phyloP scores from a whole-genome alignment of 805 yeast species.

The Pichia eremophila region DNA sequence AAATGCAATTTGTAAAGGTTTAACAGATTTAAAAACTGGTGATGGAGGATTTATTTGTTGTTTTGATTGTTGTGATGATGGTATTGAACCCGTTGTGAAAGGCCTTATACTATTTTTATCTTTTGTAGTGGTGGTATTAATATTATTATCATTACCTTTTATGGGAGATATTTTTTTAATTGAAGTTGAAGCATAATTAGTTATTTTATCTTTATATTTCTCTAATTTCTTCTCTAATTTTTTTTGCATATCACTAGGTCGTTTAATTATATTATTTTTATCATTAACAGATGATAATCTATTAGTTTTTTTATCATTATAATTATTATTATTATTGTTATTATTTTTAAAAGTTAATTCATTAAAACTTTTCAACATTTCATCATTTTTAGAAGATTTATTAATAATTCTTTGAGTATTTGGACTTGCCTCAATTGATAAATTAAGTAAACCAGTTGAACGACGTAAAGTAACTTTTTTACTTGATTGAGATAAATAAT shows the following conservation, averaged over 20 bases:
- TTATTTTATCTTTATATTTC: slow-evolving; percentile 6
- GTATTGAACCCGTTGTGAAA: slow-evolving; percentile 5
- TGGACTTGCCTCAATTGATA: slow-evolving; percentile 35
- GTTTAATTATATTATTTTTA: not conserved
- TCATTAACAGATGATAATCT: not conserved
- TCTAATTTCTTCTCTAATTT: slow-evolving; percentile 6
- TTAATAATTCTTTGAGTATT: slow-evolving; percentile 20
- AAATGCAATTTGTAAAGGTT: slow-evolving; percentile 81
- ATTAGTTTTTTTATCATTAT: not conserved
- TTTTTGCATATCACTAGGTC: slow-evolving; percentile 6
- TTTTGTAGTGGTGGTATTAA: no score
- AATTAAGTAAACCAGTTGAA: slow-evolving; percentile 43
- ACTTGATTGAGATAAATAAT: not conserved
- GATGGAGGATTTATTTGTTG: slow-evolving; percentile 29
- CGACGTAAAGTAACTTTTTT: slow-evolving; percentile 33
- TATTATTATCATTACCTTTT: not conserved
- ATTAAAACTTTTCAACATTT: slow-evolving; percentile 27
- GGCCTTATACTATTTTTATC: not conserved
- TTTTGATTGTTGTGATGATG: not conserved
- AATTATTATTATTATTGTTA: not conserved
- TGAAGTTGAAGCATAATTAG: slow-evolving; percentile 1
- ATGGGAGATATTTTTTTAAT: slow-evolving; percentile 4
- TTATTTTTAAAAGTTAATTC: slow-evolving; percentile 20
- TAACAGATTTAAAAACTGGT: slow-evolving; percentile 56
- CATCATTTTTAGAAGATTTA: slow-evolving; percentile 15